Evolutionary conservation across 768 basidiomycete species (phyloP), one percentile per base, ranked within the genome.

Genomic region (Boletus sp.): DNA sequence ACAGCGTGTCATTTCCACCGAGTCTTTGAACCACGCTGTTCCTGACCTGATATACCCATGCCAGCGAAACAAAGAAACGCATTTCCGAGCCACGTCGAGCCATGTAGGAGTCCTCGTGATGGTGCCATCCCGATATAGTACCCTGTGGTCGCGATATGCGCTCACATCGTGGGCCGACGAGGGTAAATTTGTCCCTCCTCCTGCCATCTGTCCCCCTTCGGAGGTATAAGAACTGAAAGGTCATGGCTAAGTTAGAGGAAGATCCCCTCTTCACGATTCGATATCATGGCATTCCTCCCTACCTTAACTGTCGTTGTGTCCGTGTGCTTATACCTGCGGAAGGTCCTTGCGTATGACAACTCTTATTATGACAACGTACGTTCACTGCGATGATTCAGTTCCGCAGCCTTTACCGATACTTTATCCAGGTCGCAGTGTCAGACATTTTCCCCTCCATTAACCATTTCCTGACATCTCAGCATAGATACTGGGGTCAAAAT

Each of bases 401-500:
- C 38, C 41, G n/a, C 48, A n/a, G 17, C 30, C 37, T 47, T 53
- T 11, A 53, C 46, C 40, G 9, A 64, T 43, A 35, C 27, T 44
- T 19, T 47, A 50, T 53, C 13, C 56, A 85, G 84, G 76, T 83
- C 39, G 84, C 75, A 34, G 79, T 84, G 82, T 84, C 70, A 57
- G 78, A 39, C 1, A 21, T 48, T 50, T 59, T 32, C 9, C 19
- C 27, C 11, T 4, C 19, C 40, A 48, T 47, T 9, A 2, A 38
- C 8, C 48, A 27, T 19, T 38, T 39, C n/a, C 44, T 50, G 29
- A 54, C 42, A 39, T 19, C 27, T 38, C 34, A 21, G 32, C 45
- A 17, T 64, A 85, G 84, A 32, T 87, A 87, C 65, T 88, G 84
- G 84, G 88, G 87, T 54, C 85, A 89, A 67, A 84, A 88, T 60